Base-by-base conservation (phyloP, 768 basidiomycete genomes). In the Mycena haematopus region DNA sequence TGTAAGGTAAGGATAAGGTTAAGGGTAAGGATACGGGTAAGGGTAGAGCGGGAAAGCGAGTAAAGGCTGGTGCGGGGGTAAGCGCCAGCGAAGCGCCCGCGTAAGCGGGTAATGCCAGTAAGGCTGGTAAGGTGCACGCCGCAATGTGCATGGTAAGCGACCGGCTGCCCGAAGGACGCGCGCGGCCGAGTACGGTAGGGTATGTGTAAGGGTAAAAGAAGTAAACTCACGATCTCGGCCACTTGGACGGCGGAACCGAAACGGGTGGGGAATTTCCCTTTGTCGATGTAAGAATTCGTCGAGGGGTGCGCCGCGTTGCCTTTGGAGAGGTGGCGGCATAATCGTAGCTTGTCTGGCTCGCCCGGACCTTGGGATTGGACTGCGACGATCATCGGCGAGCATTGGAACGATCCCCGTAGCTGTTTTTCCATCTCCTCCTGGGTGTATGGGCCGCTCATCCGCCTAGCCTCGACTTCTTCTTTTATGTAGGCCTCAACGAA, bases 311-410 rank as follows among this genome's bases (percentile, higher is more conserved):
- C 11, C 33, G 8, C 13, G 27, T 42, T 47, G 4, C 50, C 54
- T 44, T 68, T 71, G 13, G 69, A 71, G 4, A 70, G 52, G 24
- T 71, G 53, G 2, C 62, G 44, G 49, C 69, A 70, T 0, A 70
- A 47, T 11, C 70, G 47, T 1, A 54, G 40, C 53, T 71, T 71
- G 27, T 60, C 47, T 1, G 65, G 63, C 21, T 59, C 40, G 11
- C 58, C 69, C 1, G 65, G 59, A 13, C 49, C 68, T 47, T 71
- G 69, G 6, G 46, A 19, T 22, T 64, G 49, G 9, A 56, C 62
- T 0, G 56, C 17, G 13, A 73, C 62, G 22, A 66, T 70, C 6
- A 71, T 59, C 3, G 69, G 71, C 0, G 68, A 70, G 44, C 52
- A 65, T n/a, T 62, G 56, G 24, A 70, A 68, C 1, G 50, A 47